Base-by-base conservation (phyloP, 2,329 filamentous ascomycete species). In the Colletotrichum aenigma region DNA sequence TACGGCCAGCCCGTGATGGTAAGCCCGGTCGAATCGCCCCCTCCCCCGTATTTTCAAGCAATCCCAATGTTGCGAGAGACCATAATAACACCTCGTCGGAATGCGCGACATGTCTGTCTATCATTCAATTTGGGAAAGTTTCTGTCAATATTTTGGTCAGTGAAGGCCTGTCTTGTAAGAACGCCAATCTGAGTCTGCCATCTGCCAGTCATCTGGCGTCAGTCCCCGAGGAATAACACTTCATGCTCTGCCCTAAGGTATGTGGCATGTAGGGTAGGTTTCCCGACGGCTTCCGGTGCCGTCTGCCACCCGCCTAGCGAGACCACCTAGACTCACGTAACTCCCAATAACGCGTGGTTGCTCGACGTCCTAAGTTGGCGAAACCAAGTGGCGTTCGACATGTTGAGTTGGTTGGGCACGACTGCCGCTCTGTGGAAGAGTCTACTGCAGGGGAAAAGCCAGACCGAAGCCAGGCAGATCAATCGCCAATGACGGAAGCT, bases 41-140 rank as follows among this genome's bases (percentile, higher is more conserved):
- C 34, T 48, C 34, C 61, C 48, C 58, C 71, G 60, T 74, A 21
- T 74, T 73, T 68, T 75, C 73, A 43, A 68, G 62, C 70, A 64
- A 67, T 43, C 38, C 62, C 32, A 21, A 64, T 28, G 56, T 43
- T 38, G 56, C 43, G 55, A 56, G 21, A 60, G 56, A 34, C 26
- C 38, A 52, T 18, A 61, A 55, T 30, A 38, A 61, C 21, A n/a
- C 24, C 34, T n/a, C 30, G 21, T 32, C 52, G 30, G 26, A 52
- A 66, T 66, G 68, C 36, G 38, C 24, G 68, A 66, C 61, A 71
- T 61, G 18, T 34, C 62, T 66, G 21, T 18, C 55, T 7, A 8
- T 30, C 66, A 2, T 52, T 52, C 43, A 52, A 21, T 52, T 52
- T 52, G 43, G 6, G 43, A 52, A n/a, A 4, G 16, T 28, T 58